phyloP scores from a whole-genome alignment of 2,329 filamentous ascomycete genomes.

The Ophiostoma sp. region DNA sequence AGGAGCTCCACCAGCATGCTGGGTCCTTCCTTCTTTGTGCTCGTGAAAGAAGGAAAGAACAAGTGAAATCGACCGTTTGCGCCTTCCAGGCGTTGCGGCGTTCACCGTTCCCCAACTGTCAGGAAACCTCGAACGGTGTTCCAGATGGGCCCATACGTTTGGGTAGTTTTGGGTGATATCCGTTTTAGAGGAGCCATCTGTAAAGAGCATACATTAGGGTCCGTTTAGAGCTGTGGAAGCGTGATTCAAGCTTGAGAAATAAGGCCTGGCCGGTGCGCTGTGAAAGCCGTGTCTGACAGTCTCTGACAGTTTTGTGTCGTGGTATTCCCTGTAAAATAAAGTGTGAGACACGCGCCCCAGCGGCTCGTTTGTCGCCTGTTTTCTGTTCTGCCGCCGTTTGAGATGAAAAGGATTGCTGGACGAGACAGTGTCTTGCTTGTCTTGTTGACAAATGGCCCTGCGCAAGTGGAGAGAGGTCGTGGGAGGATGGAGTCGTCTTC shows the following conservation, averaged over 20 bases:
- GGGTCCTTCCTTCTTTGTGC: neutral
- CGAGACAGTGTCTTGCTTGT: neutral
- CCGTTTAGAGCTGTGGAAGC: neutral
- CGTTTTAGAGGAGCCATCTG: neutral
- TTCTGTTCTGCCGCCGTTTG: neutral
- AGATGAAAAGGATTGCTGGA: conserved; percentile 4
- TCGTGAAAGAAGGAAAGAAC: neutral
- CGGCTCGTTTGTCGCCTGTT: neutral
- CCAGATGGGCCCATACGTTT: neutral
- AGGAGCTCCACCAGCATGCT: neutral
- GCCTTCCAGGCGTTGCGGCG: neutral
- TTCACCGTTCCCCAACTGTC: neutral
- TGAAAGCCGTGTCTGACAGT: neutral
- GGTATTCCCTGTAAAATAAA: neutral
- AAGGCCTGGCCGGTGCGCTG: conserved; percentile 4
- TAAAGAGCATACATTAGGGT: conserved; percentile 2
- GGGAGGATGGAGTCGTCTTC: neutral
- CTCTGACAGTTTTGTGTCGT: neutral
- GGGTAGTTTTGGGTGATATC: neutral
- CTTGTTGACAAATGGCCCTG: neutral
- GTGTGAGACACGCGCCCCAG: neutral
- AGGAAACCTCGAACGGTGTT: neutral
- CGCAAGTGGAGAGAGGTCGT: neutral
- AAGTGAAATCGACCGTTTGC: neutral
- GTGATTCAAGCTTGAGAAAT: neutral